Evolutionary conservation across 2,329 filamentous ascomycete species (phyloP).

Genomic region (Botrytis deweyae): DNA sequence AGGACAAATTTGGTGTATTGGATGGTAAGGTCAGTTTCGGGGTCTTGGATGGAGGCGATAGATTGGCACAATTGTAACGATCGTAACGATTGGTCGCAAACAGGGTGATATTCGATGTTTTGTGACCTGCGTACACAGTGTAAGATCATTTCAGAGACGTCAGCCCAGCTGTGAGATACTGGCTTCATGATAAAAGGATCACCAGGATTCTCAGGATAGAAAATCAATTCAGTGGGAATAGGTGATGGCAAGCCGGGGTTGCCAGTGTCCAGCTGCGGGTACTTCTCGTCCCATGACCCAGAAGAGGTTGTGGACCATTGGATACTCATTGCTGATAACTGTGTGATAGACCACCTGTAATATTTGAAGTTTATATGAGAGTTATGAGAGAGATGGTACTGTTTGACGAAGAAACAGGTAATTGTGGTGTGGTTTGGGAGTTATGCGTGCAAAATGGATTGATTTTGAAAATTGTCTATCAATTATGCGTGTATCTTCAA

Average conservation of each 20-base stretch:
- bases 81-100: not conserved
- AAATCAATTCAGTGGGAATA: too few relatives aligned
- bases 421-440: not conserved
- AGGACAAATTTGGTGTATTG: not conserved
- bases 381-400: too few relatives aligned
- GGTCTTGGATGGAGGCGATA: rapidly evolving
- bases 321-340: not conserved
- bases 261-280: not conserved
- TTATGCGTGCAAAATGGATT: not conserved
- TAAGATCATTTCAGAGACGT: not conserved
- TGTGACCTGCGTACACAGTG: not conserved
- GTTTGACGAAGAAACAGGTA: not conserved
- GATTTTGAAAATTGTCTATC: not conserved
- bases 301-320: too few relatives aligned
- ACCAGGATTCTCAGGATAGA: not conserved
- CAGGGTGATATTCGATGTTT: not conserved
- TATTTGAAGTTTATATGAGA: rapidly evolving
- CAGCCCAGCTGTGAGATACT: not conserved
- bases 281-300: not conserved
- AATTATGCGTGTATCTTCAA: not conserved
- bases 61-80: not conserved
- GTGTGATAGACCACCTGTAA: not conserved
- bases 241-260: not conserved
- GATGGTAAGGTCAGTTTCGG: not conserved
- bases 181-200: not conserved